Conservation (phyloP, 441 rosid species). For the Aquilaria agallochum region DNA sequence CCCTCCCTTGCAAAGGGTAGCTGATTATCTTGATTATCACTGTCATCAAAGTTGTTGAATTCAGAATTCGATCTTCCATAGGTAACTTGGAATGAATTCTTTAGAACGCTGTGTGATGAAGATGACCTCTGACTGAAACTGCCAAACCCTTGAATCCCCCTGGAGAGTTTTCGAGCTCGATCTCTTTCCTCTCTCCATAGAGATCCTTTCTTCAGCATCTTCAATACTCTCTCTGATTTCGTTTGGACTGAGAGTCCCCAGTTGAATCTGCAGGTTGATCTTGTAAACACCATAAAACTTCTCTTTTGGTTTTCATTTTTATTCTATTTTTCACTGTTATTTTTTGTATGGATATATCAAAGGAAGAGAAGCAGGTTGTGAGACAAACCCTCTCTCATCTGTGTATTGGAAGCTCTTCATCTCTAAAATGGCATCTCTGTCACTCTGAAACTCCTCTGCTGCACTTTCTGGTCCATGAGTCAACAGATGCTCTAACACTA, state of each 20-base stretch:
- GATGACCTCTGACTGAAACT: constrained; percentile 52
- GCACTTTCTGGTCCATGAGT: constrained; percentile 97
- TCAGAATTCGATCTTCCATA: constrained; percentile 56
- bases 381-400: constrained; percentile 78
- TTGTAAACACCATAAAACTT: not conserved
- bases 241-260: constrained; percentile 87
- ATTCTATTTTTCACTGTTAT: not conserved
- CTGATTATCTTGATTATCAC: constrained; percentile 37
- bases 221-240: constrained; percentile 67
- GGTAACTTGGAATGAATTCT: constrained; percentile 27
- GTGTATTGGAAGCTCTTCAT: constrained; percentile 61
- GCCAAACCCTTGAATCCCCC: constrained; percentile 89
- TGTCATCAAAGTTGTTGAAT: constrained; percentile 19
- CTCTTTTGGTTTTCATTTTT: not conserved
- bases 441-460: constrained; percentile 66
- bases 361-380: not conserved
- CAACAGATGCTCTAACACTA: constrained; percentile 72
- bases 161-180: constrained; percentile 70
- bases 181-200: constrained; percentile 72
- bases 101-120: constrained; percentile 29
- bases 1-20: constrained; percentile 6
- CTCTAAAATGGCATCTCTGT: constrained; percentile 44
- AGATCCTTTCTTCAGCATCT: constrained; percentile 59
- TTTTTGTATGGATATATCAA: not conserved
- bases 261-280: constrained; percentile 51